Percentiles rank a stretch among this genome's conserved stretches.
Conservation (phyloP, 192 early-diverging fungal species). For the Coemansia sp. region DNA sequence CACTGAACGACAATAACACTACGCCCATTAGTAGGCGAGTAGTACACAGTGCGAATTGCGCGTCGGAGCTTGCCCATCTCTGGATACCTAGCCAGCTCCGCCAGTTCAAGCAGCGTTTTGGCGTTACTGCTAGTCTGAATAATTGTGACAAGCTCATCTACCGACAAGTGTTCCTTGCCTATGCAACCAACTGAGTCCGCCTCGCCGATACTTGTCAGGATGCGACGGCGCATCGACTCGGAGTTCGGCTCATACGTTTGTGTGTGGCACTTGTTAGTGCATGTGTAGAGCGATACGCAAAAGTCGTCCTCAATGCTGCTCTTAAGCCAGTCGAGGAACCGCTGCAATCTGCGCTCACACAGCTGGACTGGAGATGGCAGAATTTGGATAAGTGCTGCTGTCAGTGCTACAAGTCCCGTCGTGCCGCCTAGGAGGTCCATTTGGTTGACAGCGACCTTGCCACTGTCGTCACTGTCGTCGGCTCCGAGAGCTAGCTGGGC, state of each 20-base stretch:
- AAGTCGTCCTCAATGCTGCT: conserved; percentile 24
- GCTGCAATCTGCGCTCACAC: conserved; percentile 5
- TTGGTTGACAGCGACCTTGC: conserved; percentile 15
- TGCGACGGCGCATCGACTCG: conserved; percentile 15
- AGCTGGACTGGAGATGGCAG: conserved; percentile 22
- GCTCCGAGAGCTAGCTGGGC: neutral
- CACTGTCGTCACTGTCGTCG: neutral
- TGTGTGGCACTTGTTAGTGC: conserved; percentile 21
- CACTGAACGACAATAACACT: conserved; percentile 34
- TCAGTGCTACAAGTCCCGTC: neutral
- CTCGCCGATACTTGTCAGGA: conserved; percentile 21
- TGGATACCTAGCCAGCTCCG: conserved; percentile 21
- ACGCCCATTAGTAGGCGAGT: conserved; percentile 20
- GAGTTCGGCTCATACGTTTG: conserved; percentile 19
- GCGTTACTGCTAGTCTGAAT: conserved; percentile 15
- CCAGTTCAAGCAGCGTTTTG: conserved; percentile 13
- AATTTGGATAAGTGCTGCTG: conserved; percentile 26
- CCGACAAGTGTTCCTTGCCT: neutral
- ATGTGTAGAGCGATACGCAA: conserved; percentile 19
- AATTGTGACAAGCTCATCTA: conserved; percentile 21
- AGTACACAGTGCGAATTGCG: conserved; percentile 8
- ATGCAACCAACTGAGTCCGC: conserved; percentile 11
- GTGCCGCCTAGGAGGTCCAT: conserved; percentile 38
- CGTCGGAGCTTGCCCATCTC: conserved; percentile 7
- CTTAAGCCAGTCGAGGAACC: conserved; percentile 23